Evolutionary conservation across 495 filamentous ascomycete species (phyloP), one percentile per base, ranked within the genome.

Genomic region (Aspergillus wentii): DNA sequence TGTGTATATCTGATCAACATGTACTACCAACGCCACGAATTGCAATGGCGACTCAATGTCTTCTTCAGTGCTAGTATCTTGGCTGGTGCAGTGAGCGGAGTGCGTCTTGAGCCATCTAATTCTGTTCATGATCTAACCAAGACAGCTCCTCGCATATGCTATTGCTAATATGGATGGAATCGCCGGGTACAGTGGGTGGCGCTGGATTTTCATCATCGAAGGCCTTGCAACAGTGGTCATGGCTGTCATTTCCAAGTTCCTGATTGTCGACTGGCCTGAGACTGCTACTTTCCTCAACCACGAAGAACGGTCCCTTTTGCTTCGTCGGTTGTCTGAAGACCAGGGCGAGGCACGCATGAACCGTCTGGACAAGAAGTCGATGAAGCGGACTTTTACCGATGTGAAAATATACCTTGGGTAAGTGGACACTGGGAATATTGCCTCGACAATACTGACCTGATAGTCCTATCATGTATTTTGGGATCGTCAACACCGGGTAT

Each of bases 121-220:
- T 15, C 29, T 18, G 31, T 6, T 26, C 20, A n/a, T 11, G 11
- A 8, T 4, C 33, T 25, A 1, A 11, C 13, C 17, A 8, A 2
- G 16, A 43, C 19, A 71, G 65, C 56, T 83, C 9, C 68, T 84
- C n/a, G 78, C 80, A 1, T 76, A 74, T 38, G 78, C 64, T 3
- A 69, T 82, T 25, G 66, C 65, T 1, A 58, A 73, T 11, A 75
- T 86, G 56, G 63, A 75, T 23, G 76, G 75, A 5, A 51, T 71
- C 9, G 57, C 51, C 5, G 72, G 76, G 11, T 72, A 56, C 15
- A 22, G 57, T 52, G 63, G 66, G 37, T 55, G 74, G 73, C 54
- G 62, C n/a, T 83, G 80, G 80, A 83, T 85, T 30, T 85, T 83
- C 51, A 81, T 85, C 41, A 59, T 85, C 31, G 82, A 85, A 59